Evolutionary conservation across 192 early-diverging fungal genomes (phyloP), one percentile per base, ranked within the genome.

Genomic region (Anaeromyces robustus): DNA sequence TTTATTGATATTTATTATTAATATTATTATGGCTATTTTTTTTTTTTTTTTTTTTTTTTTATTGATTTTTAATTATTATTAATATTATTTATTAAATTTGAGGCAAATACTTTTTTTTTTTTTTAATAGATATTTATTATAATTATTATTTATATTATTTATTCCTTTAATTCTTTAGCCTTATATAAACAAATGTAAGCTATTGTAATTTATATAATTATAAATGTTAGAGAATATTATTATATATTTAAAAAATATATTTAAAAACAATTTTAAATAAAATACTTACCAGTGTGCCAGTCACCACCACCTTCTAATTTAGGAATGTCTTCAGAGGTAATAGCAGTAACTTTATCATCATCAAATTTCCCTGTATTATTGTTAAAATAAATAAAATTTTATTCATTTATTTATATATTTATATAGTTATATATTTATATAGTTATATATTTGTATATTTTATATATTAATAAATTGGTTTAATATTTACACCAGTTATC

Each of bases 121-220:
- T 39, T 39, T 39, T 39, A 39, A 14, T n/a, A n/a, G n/a, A n/a
- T n/a, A n/a, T n/a, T n/a, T 77, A 83, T 83, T 77, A 82, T 78
- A n/a, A 80, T 81, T 43, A 78, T 77, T 26, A 78, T 37, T 29
- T n/a, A n/a, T n/a, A n/a, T 39, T 77, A 82, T 81, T 79, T 79
- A 82, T 77, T 86, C 86, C 77, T 52, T 52, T 52, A 95, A 81
- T 79, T 87, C 81, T 81, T 95, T 96, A 29, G 95, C 89, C 30
- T 91, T 89, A 86, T 98, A 98, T 43, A 98, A 87, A 7, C 92
- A 89, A 84, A 98, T 90, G 83, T 98, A 98, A 17, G 96, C 95
- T 12, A 90, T 93, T 14, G 6, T 41, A 41, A 41, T 16, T 16
- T 16, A 16, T 41, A 16, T 41, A 41, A 79, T 93, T 92, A 89